A percentile compares a stretch with the other conserved stretches of the same genome.
phyloP scores from a whole-genome alignment of 1,139 yeast genomes.

The Yamadazyma friedrichii region DNA sequence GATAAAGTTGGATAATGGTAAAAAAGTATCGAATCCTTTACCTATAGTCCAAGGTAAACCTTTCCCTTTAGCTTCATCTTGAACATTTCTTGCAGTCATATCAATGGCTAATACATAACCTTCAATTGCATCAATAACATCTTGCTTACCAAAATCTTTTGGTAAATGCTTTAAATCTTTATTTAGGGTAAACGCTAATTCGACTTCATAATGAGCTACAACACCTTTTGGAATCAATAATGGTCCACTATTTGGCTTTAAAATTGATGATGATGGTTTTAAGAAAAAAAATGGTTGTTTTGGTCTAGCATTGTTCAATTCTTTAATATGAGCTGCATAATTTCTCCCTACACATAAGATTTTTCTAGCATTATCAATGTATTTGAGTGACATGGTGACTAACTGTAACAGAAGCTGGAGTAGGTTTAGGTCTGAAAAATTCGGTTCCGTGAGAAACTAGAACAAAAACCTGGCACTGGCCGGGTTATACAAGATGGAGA shows the following conservation, averaged over 20 bases:
- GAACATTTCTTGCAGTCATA: slow-evolving; percentile 94
- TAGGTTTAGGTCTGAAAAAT: too few relatives aligned
- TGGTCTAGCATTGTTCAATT: slow-evolving; percentile 78
- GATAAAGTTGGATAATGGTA: slow-evolving; percentile 75
- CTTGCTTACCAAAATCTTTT: slow-evolving; percentile 55
- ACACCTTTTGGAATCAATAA: slow-evolving; percentile 81
- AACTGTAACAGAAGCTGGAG: too few relatives aligned
- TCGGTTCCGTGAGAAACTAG: not conserved
- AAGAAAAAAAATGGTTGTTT: slow-evolving; percentile 86
- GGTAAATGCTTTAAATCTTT: slow-evolving; percentile 62
- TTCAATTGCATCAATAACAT: slow-evolving; percentile 74
- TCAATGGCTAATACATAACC: slow-evolving; percentile 90
- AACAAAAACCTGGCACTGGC: too few relatives aligned
- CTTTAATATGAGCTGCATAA: slow-evolving; percentile 92
- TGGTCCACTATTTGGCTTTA: slow-evolving; percentile 67
- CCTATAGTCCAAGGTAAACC: slow-evolving; percentile 98
- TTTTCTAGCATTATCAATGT: slow-evolving; percentile 68
- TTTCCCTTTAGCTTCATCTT: slow-evolving; percentile 88
- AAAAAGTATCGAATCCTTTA: slow-evolving; percentile 93
- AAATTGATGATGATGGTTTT: slow-evolving; percentile 73
- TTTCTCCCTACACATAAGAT: slow-evolving; percentile 94
- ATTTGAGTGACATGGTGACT: slow-evolving; percentile 54
- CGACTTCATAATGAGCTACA: slow-evolving; percentile 88
- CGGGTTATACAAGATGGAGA: too few relatives aligned
- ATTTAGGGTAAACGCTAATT: slow-evolving; percentile 76